Percentiles rank a stretch among this genome's conserved stretches.
Evolutionary conservation across 176 grass and related monocot genomes (phyloP).

Genomic region (Echinochloa phyllopogon): DNA sequence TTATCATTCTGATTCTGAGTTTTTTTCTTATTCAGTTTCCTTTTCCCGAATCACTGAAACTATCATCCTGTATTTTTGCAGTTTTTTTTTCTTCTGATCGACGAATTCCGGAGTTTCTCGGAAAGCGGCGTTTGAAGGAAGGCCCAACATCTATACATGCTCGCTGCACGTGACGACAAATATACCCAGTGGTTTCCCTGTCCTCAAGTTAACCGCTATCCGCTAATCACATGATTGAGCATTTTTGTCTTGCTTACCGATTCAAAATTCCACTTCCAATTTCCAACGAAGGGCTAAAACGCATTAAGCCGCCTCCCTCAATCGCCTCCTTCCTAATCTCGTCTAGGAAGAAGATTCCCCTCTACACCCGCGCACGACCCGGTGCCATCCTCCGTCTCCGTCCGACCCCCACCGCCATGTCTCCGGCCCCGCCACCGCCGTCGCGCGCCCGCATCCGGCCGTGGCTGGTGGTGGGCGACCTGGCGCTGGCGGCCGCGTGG

Average conservation of each 20-base stretch:
- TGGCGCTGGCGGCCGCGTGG: constrained; percentile 72
- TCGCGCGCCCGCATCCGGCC: constrained; percentile 41
- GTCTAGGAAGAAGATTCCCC: background rate
- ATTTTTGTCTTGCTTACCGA: constrained; percentile 26
- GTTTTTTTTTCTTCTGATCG: background rate
- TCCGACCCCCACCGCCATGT: background rate
- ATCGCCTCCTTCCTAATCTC: constrained; percentile 30
- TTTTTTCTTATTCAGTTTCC: background rate
- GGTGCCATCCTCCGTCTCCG: background rate
- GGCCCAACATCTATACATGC: background rate
- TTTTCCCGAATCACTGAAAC: background rate
- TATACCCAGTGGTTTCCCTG: constrained; percentile 10
- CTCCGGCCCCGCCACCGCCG: constrained; percentile 36
- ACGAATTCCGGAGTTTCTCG: background rate
- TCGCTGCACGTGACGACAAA: background rate
- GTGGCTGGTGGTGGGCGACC: constrained; percentile 63
- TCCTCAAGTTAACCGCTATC: background rate
- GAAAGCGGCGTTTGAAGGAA: background rate
- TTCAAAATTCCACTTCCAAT: constrained; percentile 16
- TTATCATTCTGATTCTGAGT: background rate
- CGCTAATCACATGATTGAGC: background rate
- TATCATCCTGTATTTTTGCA: background rate
- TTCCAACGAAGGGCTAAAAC: background rate
- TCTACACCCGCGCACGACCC: background rate
- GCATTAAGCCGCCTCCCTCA: background rate